Conservation (phyloP, 768 basidiomycete species). For the Fomitopsis pulvina region DNA sequence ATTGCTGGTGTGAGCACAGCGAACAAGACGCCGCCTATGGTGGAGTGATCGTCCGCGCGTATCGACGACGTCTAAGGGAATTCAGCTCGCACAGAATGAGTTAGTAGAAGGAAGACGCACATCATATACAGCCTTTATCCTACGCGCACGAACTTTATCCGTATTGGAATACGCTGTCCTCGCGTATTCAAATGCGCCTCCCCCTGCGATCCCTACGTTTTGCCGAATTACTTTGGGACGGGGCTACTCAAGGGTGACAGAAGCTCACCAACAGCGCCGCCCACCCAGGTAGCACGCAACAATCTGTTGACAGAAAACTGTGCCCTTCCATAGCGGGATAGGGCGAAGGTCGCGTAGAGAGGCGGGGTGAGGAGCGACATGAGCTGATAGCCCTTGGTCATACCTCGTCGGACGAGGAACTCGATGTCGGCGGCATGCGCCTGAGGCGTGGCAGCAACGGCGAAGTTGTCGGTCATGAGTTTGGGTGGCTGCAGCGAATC, state of each 20-base stretch:
- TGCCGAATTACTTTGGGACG: neutral
- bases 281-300: constrained; percentile 69
- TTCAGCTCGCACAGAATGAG: too few relatives aligned
- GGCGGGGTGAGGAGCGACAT: constrained; percentile 60
- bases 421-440: constrained; percentile 52
- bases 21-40: constrained; percentile 61
- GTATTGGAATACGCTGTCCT: constrained; percentile 50
- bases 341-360: constrained; percentile 45
- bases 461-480: constrained; percentile 18
- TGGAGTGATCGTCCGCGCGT: constrained; percentile 68
- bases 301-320: constrained; percentile 54
- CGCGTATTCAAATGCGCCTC: constrained; percentile 54
- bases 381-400: constrained; percentile 62
- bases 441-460: constrained; percentile 15
- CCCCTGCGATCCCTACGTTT: constrained; percentile 38
- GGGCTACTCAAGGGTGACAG: neutral
- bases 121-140: constrained; percentile 51
- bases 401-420: constrained; percentile 58
- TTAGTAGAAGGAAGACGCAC: constrained; percentile 31
- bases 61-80: constrained; percentile 44
- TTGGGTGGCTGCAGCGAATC: neutral
- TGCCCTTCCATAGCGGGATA: constrained; percentile 48
- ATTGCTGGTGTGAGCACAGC: constrained; percentile 61
- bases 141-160: constrained; percentile 40
- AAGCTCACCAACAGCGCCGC: constrained; percentile 50